Evolutionary conservation across 208 protist species (phyloP).

Genomic region (Lotmaria passim): DNA sequence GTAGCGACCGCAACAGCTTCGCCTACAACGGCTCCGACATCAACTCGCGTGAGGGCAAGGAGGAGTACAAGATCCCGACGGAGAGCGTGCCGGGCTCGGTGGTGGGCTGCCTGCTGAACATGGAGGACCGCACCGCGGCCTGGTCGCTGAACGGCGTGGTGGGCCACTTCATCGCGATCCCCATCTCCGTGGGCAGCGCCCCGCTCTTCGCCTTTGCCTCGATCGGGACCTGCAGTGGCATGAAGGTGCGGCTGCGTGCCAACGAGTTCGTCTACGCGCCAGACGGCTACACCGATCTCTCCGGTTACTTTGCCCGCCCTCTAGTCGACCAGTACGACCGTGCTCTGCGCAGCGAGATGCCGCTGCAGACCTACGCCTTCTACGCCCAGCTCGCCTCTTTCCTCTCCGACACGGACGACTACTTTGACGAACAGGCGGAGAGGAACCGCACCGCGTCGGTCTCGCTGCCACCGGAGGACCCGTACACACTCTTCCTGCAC

Average conservation of each 20-base stretch:
- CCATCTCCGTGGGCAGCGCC: slow-evolving; percentile 50
- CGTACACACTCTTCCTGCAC: slow-evolving; percentile 39
- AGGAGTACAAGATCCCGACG: slow-evolving; percentile 82
- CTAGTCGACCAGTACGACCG: slow-evolving; percentile 52
- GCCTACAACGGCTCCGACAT: slow-evolving; percentile 84
- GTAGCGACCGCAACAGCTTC: slow-evolving; percentile 87
- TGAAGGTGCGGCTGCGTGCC: slow-evolving; percentile 71
- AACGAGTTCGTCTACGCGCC: slow-evolving; percentile 85
- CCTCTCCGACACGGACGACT: slow-evolving; percentile 77
- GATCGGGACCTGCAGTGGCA: slow-evolving; percentile 80
- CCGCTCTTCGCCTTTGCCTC: slow-evolving; percentile 81
- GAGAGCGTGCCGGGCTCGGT: slow-evolving; percentile 59
- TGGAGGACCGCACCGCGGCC: slow-evolving; percentile 69
- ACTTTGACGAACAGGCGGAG: slow-evolving; percentile 30
- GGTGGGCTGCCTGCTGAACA: slow-evolving; percentile 87
- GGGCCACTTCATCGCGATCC: slow-evolving; percentile 80
- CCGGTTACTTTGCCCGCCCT: slow-evolving; percentile 63
- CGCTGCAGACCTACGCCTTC: slow-evolving; percentile 64
- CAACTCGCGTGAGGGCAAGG: slow-evolving; percentile 59
- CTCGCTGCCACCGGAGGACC: slow-evolving; percentile 31
- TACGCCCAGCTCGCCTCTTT: slow-evolving; percentile 85
- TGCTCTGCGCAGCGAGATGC: slow-evolving; percentile 47
- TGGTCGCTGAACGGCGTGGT: slow-evolving; percentile 87
- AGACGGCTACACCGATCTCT: slow-evolving; percentile 85
- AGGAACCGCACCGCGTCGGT: slow-evolving; percentile 27